Evolutionary conservation across 2,329 filamentous ascomycete species (phyloP).

Genomic region (Diaporthe amygdali): DNA sequence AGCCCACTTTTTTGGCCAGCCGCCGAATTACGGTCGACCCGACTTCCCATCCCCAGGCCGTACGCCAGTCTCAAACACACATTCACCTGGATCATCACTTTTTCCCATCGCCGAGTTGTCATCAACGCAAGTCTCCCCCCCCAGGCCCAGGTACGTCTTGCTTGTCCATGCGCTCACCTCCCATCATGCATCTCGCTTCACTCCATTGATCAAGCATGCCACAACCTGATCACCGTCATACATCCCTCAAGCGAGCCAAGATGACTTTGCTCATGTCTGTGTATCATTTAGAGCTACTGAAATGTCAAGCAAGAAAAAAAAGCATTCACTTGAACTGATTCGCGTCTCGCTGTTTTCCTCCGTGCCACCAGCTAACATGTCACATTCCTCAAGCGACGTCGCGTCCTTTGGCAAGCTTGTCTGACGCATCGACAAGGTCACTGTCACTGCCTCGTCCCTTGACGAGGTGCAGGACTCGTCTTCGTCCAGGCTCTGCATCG

Average conservation of each 20-base stretch:
- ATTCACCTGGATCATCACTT: slow-evolving; percentile 25
- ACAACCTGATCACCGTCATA: neutral
- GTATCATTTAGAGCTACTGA: slow-evolving; percentile 9
- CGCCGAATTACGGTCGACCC: slow-evolving; percentile 10
- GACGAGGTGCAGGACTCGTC: neutral
- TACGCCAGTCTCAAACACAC: slow-evolving; percentile 14
- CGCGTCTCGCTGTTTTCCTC: neutral
- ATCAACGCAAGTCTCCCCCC: slow-evolving; percentile 13
- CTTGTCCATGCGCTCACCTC: neutral
- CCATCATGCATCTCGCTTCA: neutral
- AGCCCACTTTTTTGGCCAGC: slow-evolving; percentile 5
- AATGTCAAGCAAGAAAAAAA: slow-evolving; percentile 5
- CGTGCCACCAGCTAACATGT: slow-evolving; percentile 17
- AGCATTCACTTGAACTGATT: neutral
- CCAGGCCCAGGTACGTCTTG: slow-evolving; percentile 21
- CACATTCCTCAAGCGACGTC: neutral
- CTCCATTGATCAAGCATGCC: neutral
- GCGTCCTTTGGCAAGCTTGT: neutral
- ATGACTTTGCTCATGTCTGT: slow-evolving; percentile 7
- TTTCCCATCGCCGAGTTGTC: slow-evolving; percentile 19
- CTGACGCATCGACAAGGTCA: slow-evolving; percentile 6
- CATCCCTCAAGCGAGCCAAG: neutral
- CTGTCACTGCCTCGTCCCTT: neutral
- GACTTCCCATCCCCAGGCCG: slow-evolving; percentile 3
- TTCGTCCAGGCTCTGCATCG: neutral